Base-by-base conservation (phyloP, 306 rosid species). In the Dryas alaskensis region DNA sequence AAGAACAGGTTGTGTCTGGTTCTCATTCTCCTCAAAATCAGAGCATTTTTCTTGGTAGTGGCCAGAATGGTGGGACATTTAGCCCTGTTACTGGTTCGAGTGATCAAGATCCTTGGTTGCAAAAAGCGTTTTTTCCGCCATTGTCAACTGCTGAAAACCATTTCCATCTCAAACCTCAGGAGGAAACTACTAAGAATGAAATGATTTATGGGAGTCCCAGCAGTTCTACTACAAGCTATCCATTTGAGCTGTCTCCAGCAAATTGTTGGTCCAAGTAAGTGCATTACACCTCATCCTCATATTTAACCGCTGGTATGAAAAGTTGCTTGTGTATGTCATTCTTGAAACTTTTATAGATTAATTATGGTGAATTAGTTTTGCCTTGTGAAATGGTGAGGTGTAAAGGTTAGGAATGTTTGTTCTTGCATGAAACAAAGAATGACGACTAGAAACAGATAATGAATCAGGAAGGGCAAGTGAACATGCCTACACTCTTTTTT, bases 181-280 rank as follows among this genome's bases (percentile, higher is more conserved):
- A 89, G 49, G 92, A 67, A 78, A 68, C 84, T 71, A 52, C 81
- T 46, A 92, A 84, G 76, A 88, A 77, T 84, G 96, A 87, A 75
- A 71, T 82, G 78, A 76, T 89, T 59, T 89, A 81, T 81, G 89
- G 92, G 75, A 89, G 91, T 76, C 91, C 96, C 47, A 80, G 80
- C 70, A 86, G 80, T 75, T 81, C 90, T 78, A 77, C 80, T 67
- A 60, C 70, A 72, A 86, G 79, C 82, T 86, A 84, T 77, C 85
- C 86, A 58, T 86, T 84, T 79, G 96, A 86, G 84, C 77, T 79
- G 64, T 84, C 92, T 81, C 84, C 86, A 0, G 83, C 81, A 68
- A 88, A 78, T 74, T 51, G 86, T 83, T 92, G 93, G 99, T 80
- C 97, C 67, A 90, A 86, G 99, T 94, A 90, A 86, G 99, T 87